Percentiles rank a stretch among this genome's conserved stretches.
Conservation (phyloP, 176 grass and related monocot species). For the bread wheat (Triticum aestivum) region DNA sequence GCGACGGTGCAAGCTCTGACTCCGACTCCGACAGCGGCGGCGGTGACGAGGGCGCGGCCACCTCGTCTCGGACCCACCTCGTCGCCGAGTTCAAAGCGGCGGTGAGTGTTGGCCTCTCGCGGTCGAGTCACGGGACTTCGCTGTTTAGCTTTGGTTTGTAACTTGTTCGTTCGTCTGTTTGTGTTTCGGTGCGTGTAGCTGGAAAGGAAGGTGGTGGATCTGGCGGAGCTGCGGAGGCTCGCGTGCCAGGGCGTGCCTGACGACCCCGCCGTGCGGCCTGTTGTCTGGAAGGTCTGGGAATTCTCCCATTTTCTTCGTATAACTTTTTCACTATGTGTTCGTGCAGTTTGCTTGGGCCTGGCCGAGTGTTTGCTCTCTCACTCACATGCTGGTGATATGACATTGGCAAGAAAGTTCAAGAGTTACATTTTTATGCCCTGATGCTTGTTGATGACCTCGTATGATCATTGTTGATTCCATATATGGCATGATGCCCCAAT, state of each 20-base stretch:
- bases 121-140: neutral
- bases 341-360: neutral
- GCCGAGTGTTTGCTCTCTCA: neutral
- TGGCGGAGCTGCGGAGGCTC: conserved; percentile 77
- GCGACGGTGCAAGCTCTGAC: neutral
- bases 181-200: conserved; percentile 38
- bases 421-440: neutral
- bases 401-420: neutral
- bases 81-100: conserved; percentile 66
- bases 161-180: conserved; percentile 10
- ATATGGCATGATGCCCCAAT: neutral
- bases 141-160: neutral
- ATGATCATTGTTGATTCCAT: neutral
- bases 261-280: conserved; percentile 42
- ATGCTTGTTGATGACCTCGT: neutral
- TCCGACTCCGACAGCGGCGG: neutral
- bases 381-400: neutral
- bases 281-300: conserved; percentile 87
- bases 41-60: conserved; percentile 12
- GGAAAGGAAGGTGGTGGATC: conserved; percentile 79
- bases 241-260: conserved; percentile 87
- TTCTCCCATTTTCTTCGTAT: conserved; percentile 11
- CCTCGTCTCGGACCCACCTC: conserved; percentile 49
- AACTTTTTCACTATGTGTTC: neutral
- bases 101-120: conserved; percentile 36